Conservation (phyloP, 2,329 filamentous ascomycete genomes). For the Tolypocladium pustulatum region DNA sequence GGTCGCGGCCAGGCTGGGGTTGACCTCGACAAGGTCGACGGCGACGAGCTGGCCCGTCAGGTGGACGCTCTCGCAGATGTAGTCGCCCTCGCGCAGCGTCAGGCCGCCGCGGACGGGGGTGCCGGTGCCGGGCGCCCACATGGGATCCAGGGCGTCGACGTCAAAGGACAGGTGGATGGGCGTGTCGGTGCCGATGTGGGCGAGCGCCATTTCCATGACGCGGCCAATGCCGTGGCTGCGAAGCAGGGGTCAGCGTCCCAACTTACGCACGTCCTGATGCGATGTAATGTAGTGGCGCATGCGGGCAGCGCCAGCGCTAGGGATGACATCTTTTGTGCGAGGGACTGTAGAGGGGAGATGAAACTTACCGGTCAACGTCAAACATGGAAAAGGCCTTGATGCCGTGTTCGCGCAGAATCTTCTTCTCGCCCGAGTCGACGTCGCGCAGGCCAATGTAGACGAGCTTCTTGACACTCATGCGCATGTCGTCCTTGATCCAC, state of each 20-base stretch:
- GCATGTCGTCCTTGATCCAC: slow-evolving; percentile 70
- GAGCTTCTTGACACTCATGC: slow-evolving; percentile 65
- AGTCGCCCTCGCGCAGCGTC: slow-evolving; percentile 91
- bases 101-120: slow-evolving; percentile 89
- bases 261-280: not conserved
- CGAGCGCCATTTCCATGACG: slow-evolving; percentile 97
- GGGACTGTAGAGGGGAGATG: not conserved
- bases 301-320: not conserved
- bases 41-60: slow-evolving; percentile 69
- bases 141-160: slow-evolving; percentile 89
- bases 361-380: slow-evolving; percentile 72
- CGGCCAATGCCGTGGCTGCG: slow-evolving; percentile 79
- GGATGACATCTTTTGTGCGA: not conserved
- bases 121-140: slow-evolving; percentile 92
- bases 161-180: slow-evolving; percentile 97
- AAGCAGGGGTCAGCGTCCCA: slow-evolving; percentile 1
- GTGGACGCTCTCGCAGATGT: slow-evolving; percentile 83
- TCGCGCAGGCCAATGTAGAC: slow-evolving; percentile 96
- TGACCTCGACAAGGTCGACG: slow-evolving; percentile 76
- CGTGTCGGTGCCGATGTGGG: slow-evolving; percentile 86
- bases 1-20: slow-evolving; percentile 56
- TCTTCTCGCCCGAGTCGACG: slow-evolving; percentile 89
- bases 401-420: slow-evolving; percentile 73
- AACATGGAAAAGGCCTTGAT: slow-evolving; percentile 99
- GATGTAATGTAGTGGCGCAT: not conserved